Evolutionary conservation across 2,329 filamentous ascomycete genomes (phyloP), one percentile per base, ranked within the genome.

Genomic region (Rhynchosporium secalis): DNA sequence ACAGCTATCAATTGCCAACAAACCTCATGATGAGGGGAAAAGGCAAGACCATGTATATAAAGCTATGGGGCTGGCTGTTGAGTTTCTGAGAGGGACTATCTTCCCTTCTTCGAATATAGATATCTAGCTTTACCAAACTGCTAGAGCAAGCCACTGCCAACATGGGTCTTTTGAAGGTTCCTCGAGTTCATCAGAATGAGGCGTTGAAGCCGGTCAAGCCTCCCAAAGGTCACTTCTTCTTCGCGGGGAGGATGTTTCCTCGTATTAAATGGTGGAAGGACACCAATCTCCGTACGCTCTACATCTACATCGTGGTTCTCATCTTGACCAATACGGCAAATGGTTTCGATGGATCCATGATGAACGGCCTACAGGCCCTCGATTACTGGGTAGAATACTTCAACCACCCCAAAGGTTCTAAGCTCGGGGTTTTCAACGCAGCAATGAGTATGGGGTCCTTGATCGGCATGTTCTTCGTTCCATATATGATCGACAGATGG

Each of bases 381-480:
- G 62, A 67, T 3, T 72, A 75, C 51, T 81, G 79, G 79, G 68
- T 75, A 60, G 65, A 72, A 10, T 75, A 76, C 75, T 71, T 71
- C 60, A 45, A 70, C 65, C 12, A 64, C 47, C 64, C 73, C 26
- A 65, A 43, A 12, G 65, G 72, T 13, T 68, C 75, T 3, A 68
- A 72, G 29, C 74, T 79, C 28, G 78, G 78, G 62, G 72, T 80
- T 45, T 71, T 80, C 48, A 75, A 76, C 49, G 75, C 74, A 58
- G 79, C 79, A 69, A 78, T 79, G 75, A 76, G 77, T 33, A 73
- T 81, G 33, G 80, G 80, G 55, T 78, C 76, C 13, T 70, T 81
- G 40, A 73, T 75, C 20, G 78, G 78, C 55, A 72, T 81, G 28
- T 77, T 78, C 4, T 72, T 79, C 54, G 76, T 78, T 4, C 78